Conservation (phyloP, 2,329 filamentous ascomycete genomes). For the Pestalotiopsis sp. region DNA sequence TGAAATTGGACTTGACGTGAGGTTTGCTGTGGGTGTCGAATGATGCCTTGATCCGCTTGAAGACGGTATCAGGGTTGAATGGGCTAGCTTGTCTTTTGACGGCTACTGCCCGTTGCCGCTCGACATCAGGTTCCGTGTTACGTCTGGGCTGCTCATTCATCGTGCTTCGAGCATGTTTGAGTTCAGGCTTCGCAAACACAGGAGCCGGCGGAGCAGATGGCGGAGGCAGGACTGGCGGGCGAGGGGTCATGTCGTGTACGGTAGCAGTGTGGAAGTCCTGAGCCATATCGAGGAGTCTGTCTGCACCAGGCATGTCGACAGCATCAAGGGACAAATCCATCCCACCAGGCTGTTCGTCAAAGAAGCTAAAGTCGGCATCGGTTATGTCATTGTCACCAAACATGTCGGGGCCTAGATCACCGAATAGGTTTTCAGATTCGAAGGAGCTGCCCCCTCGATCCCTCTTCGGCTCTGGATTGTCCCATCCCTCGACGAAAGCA, state of each 20-base stretch:
- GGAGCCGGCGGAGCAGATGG: constrained; percentile 19
- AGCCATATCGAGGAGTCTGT: constrained; percentile 21
- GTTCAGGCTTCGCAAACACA: constrained; percentile 61
- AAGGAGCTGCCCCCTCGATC: constrained; percentile 45
- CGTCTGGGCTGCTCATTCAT: constrained; percentile 43
- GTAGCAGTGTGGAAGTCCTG: constrained; percentile 19
- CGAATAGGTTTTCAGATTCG: constrained; percentile 65
- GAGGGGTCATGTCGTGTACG: constrained; percentile 7
- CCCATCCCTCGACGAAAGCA: constrained; percentile 42
- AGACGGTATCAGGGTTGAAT: constrained; percentile 60
- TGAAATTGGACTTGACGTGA: constrained; percentile 26
- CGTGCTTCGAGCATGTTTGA: constrained; percentile 60
- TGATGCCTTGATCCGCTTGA: constrained; percentile 58
- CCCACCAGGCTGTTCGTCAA: constrained; percentile 63
- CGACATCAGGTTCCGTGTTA: constrained; percentile 29
- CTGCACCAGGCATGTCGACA: constrained; percentile 27
- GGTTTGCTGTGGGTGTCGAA: constrained; percentile 32
- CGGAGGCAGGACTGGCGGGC: constrained; percentile 14
- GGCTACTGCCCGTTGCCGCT: constrained; percentile 29
- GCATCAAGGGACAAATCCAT: constrained; percentile 39
- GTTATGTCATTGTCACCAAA: constrained; percentile 77
- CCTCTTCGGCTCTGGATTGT: constrained; percentile 44
- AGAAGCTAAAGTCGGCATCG: constrained; percentile 83
- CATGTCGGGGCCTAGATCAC: constrained; percentile 68
- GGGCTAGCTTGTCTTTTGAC: constrained; percentile 58